Conservation (phyloP, 139 green algal species). For the Dunaliella sp. region DNA sequence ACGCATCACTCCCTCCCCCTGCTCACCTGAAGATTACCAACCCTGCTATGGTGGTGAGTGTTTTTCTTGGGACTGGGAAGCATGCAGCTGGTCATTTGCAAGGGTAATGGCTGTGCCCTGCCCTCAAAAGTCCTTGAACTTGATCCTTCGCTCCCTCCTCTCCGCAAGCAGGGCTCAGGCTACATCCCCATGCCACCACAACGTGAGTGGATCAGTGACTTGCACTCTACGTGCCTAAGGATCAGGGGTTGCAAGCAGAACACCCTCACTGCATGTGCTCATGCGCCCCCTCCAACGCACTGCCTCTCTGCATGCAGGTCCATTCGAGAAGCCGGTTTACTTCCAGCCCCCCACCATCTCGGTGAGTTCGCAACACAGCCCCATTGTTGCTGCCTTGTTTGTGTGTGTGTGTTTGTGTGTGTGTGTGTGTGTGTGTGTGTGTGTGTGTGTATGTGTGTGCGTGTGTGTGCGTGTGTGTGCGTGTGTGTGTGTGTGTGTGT, state of each 20-base stretch:
- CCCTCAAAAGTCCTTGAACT: not conserved
- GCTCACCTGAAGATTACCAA: not conserved
- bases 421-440: too few relatives aligned
- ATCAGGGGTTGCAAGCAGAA: not conserved
- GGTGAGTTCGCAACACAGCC: not conserved
- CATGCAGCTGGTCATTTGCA: not conserved
- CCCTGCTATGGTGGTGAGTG: not conserved
- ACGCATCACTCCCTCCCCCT: too few relatives aligned
- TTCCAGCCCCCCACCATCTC: not conserved
- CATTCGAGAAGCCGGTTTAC: not conserved
- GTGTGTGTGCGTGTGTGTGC: too few relatives aligned
- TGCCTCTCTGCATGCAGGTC: too few relatives aligned
- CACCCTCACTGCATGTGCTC: not conserved
- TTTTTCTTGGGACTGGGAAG: not conserved
- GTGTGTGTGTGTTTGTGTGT: too few relatives aligned
- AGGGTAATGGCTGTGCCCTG: not conserved
- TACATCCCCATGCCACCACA: not conserved
- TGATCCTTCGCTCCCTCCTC: too few relatives aligned
- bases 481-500: too few relatives aligned
- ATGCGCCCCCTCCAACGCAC: not conserved
- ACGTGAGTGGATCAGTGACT: not conserved
- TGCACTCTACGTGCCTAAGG: not conserved
- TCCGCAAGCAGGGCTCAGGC: not conserved
- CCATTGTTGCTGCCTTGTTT: too few relatives aligned
- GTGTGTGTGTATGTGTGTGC: too few relatives aligned